Evolutionary conservation across 169 alveolate species (phyloP), one percentile per base, ranked within the genome.

Genomic region (Plasmodium chabaudi): DNA sequence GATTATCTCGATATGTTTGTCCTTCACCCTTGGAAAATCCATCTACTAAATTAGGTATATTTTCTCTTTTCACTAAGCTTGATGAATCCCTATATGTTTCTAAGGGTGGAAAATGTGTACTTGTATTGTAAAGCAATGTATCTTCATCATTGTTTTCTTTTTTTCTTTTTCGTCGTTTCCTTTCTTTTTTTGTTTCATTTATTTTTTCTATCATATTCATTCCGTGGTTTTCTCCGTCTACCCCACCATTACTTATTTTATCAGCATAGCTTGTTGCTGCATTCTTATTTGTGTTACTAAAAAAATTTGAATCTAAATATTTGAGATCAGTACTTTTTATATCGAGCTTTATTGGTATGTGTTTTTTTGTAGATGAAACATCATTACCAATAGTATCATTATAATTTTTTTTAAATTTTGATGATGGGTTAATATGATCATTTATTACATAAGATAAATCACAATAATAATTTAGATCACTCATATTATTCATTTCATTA

Each of bases 391-490:
- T 23, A 44, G 64, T 75, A 5, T 64, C 88, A n/a, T 77, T 75
- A 21, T 64, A 77, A 77, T 57, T 77, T 44, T 64, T 77, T 77
- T 77, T 64, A 15, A 77, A 77, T 46, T 49, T 63, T 13, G 53
- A 25, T 15, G 88, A 64, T 12, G 88, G 61, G 17, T 77, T 79
- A 15, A 64, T 75, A 55, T 49, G 65, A 34, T 77, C 88, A 6
- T 77, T 77, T 42, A 77, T 63, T 23, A 75, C 47, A n/a, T 77
- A 64, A 5, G 88, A 63, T 4, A 77, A 15, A 44, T 77, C 88
- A 68, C 88, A 77, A 56, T 46, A 77, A 56, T 64, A 21, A 64
- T 77, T 77, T 42, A 77, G 15, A 1, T 82, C 86, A 51, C 39
- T 47, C 0, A 82, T 72, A 34, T 34, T 34, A 34, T 34, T 4